These are phyloP conservation scores for Penicillium sp. DNA, from an alignment of 2,329 filamentous ascomycete genomes.

Conservation along the genomic window DNA sequence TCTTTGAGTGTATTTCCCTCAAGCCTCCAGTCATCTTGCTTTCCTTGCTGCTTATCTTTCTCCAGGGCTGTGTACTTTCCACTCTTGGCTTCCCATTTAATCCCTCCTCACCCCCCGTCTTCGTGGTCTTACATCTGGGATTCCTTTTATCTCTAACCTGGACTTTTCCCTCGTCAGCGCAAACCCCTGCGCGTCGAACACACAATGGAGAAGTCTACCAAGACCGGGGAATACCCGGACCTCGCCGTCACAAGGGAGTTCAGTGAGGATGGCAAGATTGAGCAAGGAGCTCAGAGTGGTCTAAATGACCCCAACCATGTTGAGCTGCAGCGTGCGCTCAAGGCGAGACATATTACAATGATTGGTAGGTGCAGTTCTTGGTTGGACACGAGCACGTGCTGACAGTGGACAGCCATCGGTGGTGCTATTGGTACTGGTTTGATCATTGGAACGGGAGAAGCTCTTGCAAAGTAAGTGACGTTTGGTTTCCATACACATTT, in stretches of 20 bases:
- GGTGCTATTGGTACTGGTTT: conserved; percentile 46
- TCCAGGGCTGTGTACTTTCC: not conserved
- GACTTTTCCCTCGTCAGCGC: not conserved
- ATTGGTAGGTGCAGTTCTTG: conserved; percentile 30
- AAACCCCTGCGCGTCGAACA: not conserved
- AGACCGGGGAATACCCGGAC: conserved; percentile 20
- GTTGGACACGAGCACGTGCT: not conserved
- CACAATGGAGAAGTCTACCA: conserved; percentile 12
- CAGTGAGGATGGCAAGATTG: conserved; percentile 17
- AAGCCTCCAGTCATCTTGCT: not conserved
- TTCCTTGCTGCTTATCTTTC: not conserved
- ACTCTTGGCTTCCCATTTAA: not conserved
- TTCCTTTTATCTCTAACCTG: not conserved
- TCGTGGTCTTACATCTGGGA: not conserved
- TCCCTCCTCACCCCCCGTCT: not conserved
- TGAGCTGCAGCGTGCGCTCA: conserved; percentile 43
- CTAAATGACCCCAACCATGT: conserved; percentile 29
- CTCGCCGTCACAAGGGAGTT: conserved; percentile 19
- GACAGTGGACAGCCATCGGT: conserved; percentile 35
- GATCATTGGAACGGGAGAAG: conserved; percentile 42
- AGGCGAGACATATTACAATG: conserved; percentile 44
- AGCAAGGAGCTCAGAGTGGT: conserved; percentile 20
- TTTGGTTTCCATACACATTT: not conserved
- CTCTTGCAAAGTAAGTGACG: conserved; percentile 35
- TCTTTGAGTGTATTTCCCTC: not conserved